Evolutionary conservation across 345 rosid genomes (phyloP).

Genomic region (Anastatica hierochuntica): DNA sequence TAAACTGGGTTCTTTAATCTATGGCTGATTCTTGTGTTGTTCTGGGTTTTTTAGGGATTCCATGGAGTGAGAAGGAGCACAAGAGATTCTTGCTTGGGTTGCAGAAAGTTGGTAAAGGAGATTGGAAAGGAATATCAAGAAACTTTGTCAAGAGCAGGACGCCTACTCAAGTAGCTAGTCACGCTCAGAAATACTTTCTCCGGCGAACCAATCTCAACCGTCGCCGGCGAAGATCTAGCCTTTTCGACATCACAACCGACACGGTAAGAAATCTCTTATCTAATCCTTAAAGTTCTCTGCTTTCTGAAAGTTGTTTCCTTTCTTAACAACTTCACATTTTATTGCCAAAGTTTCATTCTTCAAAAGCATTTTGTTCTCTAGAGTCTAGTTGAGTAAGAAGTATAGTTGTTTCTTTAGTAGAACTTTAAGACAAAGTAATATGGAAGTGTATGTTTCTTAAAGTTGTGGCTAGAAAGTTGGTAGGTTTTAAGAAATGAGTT

Average conservation of each 20-base stretch:
- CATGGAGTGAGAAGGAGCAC: slow-evolving; percentile 98
- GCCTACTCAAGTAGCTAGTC: slow-evolving; percentile 97
- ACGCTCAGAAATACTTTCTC: slow-evolving; percentile 93
- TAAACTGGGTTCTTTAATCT: too few relatives aligned
- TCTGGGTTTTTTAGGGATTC: slow-evolving; percentile 77
- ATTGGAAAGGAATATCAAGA: slow-evolving; percentile 92
- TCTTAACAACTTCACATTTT: background rate
- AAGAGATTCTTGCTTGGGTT: slow-evolving; percentile 77
- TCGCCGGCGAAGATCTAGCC: slow-evolving; percentile 90
- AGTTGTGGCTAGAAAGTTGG: background rate
- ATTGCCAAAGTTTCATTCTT: background rate
- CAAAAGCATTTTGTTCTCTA: background rate
- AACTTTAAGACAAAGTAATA: background rate
- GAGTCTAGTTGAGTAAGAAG: background rate
- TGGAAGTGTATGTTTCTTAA: background rate
- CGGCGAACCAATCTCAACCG: slow-evolving; percentile 76
- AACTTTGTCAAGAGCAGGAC: slow-evolving; percentile 87
- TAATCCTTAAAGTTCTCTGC: background rate
- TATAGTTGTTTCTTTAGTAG: background rate
- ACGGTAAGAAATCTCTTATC: slow-evolving; percentile 31
- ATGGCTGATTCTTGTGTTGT: background rate
- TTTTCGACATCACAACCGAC: slow-evolving; percentile 90
- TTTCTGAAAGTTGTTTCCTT: slow-evolving; percentile 7
- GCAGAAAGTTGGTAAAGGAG: slow-evolving; percentile 88
- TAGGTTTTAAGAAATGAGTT: background rate